phyloP scores from a whole-genome alignment of 2,329 filamentous ascomycete species.

The Arthroderma sp. region DNA sequence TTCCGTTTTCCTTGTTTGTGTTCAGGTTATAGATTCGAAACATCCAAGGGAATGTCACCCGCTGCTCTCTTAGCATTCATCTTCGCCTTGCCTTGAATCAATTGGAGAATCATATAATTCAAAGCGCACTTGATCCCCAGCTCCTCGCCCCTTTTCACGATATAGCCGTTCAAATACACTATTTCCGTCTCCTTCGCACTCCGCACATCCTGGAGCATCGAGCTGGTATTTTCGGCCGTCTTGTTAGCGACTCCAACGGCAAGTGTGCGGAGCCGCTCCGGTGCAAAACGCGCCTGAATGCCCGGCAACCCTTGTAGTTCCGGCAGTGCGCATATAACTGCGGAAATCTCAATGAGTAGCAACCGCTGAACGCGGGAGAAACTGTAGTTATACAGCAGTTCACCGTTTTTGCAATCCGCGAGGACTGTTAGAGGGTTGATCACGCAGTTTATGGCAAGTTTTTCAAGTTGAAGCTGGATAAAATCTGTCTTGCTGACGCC shows the following conservation, averaged over 20 bases:
- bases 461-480: slow-evolving; percentile 62
- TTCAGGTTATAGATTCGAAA: not conserved
- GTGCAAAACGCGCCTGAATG: slow-evolving; percentile 45
- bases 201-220: slow-evolving; percentile 55
- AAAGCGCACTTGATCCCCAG: slow-evolving; percentile 57
- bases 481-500: slow-evolving; percentile 48
- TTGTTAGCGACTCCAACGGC: slow-evolving; percentile 40
- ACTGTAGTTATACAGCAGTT: slow-evolving; percentile 53
- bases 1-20: too few species aligned
- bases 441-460: slow-evolving; percentile 59
- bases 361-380: slow-evolving; percentile 54
- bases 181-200: slow-evolving; percentile 57
- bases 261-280: slow-evolving; percentile 49
- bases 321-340: slow-evolving; percentile 59
- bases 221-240: slow-evolving; percentile 46
- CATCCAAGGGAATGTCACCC: slow-evolving; percentile 22
- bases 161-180: slow-evolving; percentile 78
- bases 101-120: slow-evolving; percentile 58
- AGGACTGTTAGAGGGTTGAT: slow-evolving; percentile 72
- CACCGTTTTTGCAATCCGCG: slow-evolving; percentile 61
- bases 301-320: slow-evolving; percentile 54
- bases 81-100: slow-evolving; percentile 58
- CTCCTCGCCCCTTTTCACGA: slow-evolving; percentile 58
- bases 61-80: slow-evolving; percentile 26
- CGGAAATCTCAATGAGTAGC: slow-evolving; percentile 60